A percentile compares a stretch with the other conserved stretches of the same genome.
Evolutionary conservation across 164 flowering plant species (phyloP).

Genomic region (Brasenia schreberi): DNA sequence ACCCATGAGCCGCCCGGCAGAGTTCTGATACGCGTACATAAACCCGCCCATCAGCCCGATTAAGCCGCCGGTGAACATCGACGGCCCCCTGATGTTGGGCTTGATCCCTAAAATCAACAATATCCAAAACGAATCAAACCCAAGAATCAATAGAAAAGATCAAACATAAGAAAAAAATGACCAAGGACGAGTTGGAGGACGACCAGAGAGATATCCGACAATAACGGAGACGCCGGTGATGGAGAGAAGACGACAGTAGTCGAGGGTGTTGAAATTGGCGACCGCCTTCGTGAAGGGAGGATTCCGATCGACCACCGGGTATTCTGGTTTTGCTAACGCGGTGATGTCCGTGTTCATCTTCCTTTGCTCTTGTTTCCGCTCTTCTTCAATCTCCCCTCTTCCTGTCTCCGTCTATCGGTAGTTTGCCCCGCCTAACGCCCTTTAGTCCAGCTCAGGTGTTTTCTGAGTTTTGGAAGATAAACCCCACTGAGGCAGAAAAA

Average conservation of each 20-base stretch:
- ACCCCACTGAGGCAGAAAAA: too few species aligned
- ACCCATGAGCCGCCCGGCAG: slow-evolving; percentile 92
- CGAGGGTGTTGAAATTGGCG: slow-evolving; percentile 73
- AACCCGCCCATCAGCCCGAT: slow-evolving; percentile 93
- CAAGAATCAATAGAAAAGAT: not conserved
- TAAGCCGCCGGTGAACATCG: slow-evolving; percentile 95
- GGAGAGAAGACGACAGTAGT: slow-evolving; percentile 74
- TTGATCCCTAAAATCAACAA: slow-evolving; percentile 44
- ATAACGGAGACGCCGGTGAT: slow-evolving; percentile 86
- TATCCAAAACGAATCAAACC: not conserved
- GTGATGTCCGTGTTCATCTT: slow-evolving; percentile 91
- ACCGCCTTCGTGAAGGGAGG: slow-evolving; percentile 88
- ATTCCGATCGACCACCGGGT: slow-evolving; percentile 87
- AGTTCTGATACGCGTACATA: slow-evolving; percentile 97
- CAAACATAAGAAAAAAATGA: slow-evolving; percentile 4
- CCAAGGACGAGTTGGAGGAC: not conserved
- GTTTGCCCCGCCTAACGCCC: too few species aligned
- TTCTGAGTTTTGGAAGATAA: too few species aligned
- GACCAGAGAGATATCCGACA: slow-evolving; percentile 93
- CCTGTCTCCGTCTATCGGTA: too few species aligned
- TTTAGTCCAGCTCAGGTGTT: too few species aligned
- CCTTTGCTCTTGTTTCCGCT: not conserved
- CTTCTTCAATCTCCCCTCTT: not conserved
- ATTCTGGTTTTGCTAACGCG: slow-evolving; percentile 74
- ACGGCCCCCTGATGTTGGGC: slow-evolving; percentile 81